Conservation (phyloP, 495 filamentous ascomycete genomes). For the Penicillium cataractarum region DNA sequence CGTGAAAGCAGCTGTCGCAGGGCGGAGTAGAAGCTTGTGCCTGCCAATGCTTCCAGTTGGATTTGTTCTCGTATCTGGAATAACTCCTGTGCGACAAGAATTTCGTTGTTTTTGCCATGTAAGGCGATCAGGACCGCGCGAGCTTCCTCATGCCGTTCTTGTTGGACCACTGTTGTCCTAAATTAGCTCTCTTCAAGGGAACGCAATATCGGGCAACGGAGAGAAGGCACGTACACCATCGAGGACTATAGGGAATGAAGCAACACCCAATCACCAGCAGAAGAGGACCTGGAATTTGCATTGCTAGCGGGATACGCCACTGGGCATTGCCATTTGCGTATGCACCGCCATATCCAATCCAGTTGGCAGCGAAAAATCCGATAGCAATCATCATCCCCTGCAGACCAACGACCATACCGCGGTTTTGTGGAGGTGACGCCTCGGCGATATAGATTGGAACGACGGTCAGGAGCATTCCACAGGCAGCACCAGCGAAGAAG, state of each 20-base stretch:
- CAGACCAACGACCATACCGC: constrained; percentile 17
- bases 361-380: constrained; percentile 10
- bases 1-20: too few relatives aligned
- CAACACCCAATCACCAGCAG: constrained; percentile 24
- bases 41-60: constrained; percentile 1
- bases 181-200: too few relatives aligned
- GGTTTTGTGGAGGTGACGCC: constrained; percentile 35
- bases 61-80: constrained; percentile 21
- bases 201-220: too few relatives aligned
- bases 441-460: constrained; percentile 44
- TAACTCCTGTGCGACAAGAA: constrained; percentile 16
- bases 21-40: too few relatives aligned
- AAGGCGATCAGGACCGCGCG: constrained; percentile 13
- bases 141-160: too few relatives aligned
- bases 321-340: constrained; percentile 4
- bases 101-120: constrained; percentile 11
- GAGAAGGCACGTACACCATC: constrained; percentile 20
- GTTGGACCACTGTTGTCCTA: too few relatives aligned
- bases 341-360: constrained; percentile 6
- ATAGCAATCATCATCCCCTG: constrained; percentile 12
- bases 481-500: constrained; percentile 34
- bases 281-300: constrained; percentile 22
- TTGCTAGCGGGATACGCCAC: constrained; percentile 8
- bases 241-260: constrained; percentile 26
- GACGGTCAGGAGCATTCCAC: constrained; percentile 31